phyloP scores from a whole-genome alignment of 768 basidiomycete species.

The Mycena indigotica region DNA sequence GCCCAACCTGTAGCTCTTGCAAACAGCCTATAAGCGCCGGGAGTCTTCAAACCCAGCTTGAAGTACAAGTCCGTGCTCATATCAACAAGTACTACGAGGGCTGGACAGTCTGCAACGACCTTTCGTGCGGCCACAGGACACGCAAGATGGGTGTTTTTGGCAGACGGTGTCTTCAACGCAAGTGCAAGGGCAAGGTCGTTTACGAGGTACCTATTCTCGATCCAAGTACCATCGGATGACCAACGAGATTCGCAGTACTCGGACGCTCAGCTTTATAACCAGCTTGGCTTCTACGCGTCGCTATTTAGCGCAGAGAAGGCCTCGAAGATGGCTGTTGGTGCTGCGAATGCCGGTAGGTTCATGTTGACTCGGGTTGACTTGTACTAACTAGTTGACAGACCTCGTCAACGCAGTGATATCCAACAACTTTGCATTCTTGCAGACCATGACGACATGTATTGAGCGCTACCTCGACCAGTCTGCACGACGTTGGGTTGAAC shows the following conservation, averaged over 20 bases:
- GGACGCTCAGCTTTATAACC: slow-evolving; percentile 84
- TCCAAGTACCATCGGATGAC: background rate
- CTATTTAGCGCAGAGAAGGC: slow-evolving; percentile 78
- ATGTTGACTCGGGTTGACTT: background rate
- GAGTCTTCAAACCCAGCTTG: slow-evolving; percentile 82
- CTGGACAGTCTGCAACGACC: slow-evolving; percentile 87
- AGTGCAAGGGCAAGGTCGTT: slow-evolving; percentile 69
- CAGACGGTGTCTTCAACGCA: slow-evolving; percentile 69
- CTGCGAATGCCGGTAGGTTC: slow-evolving; percentile 42
- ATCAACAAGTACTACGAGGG: slow-evolving; percentile 86
- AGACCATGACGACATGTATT: slow-evolving; percentile 56
- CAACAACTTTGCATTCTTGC: slow-evolving; percentile 55
- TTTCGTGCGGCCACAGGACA: slow-evolving; percentile 81
- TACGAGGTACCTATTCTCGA: slow-evolving; percentile 59
- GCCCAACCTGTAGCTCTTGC: slow-evolving; percentile 75
- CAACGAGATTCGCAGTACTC: slow-evolving; percentile 59
- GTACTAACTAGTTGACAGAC: slow-evolving; percentile 41
- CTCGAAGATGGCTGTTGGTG: slow-evolving; percentile 51
- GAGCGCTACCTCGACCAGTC: slow-evolving; percentile 84
- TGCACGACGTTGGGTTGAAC: slow-evolving; percentile 88
- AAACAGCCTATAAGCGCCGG: slow-evolving; percentile 49
- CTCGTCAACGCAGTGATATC: slow-evolving; percentile 51
- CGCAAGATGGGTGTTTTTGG: slow-evolving; percentile 94
- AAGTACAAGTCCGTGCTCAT: slow-evolving; percentile 77
- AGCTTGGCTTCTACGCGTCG: slow-evolving; percentile 79